A percentile compares a stretch with the other conserved stretches of the same genome.
Evolutionary conservation across 2,329 filamentous ascomycete genomes (phyloP).

Genomic region (Aspergillus quadrilineatus): DNA sequence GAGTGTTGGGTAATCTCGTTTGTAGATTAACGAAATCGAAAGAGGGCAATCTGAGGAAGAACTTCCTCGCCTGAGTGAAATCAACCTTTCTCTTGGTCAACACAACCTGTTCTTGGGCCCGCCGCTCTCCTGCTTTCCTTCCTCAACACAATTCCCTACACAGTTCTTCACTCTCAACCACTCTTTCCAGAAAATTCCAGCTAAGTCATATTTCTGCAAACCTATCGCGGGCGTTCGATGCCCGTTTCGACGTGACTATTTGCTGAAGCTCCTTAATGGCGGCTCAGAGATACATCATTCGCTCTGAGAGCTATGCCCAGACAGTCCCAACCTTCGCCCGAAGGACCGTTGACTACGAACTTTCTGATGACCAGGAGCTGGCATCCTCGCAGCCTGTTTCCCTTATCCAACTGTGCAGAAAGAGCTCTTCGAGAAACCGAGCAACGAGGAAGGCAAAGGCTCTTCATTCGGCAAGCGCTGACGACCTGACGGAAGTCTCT

Average conservation of each 20-base stretch:
- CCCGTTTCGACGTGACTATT: background rate
- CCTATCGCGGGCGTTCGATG: background rate
- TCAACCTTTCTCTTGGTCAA: background rate
- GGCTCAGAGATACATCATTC: background rate
- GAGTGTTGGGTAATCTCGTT: no score
- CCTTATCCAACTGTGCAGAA: constrained; percentile 21
- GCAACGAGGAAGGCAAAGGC: constrained; percentile 21
- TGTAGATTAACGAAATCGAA: background rate
- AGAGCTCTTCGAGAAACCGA: constrained; percentile 20
- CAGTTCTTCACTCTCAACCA: background rate
- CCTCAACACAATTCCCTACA: background rate
- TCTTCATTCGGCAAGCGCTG: constrained; percentile 11
- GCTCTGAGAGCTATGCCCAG: background rate
- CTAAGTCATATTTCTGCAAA: background rate
- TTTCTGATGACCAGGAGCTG: constrained; percentile 22
- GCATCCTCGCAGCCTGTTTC: constrained; percentile 27
- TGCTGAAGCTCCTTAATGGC: constrained; percentile 7
- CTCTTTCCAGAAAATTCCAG: background rate
- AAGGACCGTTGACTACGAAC: constrained; percentile 14
- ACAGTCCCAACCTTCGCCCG: background rate
- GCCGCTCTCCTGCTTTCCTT: background rate
- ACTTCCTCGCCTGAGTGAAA: background rate
- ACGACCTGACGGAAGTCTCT: background rate
- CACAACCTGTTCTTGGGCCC: background rate
- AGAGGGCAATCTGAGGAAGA: background rate